Base-by-base conservation (phyloP, 257 asterid genomes). In the Gentiana dahurica region DNA sequence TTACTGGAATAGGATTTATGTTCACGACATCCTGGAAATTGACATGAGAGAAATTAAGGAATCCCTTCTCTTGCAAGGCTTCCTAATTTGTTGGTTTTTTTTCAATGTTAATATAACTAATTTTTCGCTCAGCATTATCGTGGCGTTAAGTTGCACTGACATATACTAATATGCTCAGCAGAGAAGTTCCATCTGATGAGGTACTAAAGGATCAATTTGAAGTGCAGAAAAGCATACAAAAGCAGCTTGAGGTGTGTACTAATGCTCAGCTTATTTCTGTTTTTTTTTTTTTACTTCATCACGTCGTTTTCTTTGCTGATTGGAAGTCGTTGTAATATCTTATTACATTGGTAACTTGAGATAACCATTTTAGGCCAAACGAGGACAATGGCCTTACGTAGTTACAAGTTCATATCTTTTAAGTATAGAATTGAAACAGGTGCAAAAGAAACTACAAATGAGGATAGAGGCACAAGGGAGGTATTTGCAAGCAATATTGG, bases 401-500 rank as follows among this genome's bases (percentile, higher is more conserved):
- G 24, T 24, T 24, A 24, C 3, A 35, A 34, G 5, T 11, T 47
- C 35, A 34, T 8, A 34, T 3, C 34, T 4, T 0, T 39, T 35
- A 36, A 41, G 39, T 41, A 8, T 44, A 24, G 39, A 33, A 34
- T 36, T 48, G 44, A 3, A 41, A 52, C 84, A 90, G 97, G 96
- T 87, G 61, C 95, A 90, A 66, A 85, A 79, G 89, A 87, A 76
- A 58, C 38, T 90, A 75, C 96, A 84, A 58, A 84, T 80, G 88
- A 79, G 98, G 73, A 84, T 90, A 74, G 98, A 84, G 73, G 84
- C 98, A 5, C 98, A 90, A 65, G 95, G 96, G 61, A 90, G 78
- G 72, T 90, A 90, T 74, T 75, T 90, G 73, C 95, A 90, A 59
- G 68, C 87, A 51, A 82, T 90, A 75, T 59, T 90, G 12, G 95